Evolutionary conservation across 768 basidiomycete genomes (phyloP).

Genomic region (Gautieria morchelliformis): DNA sequence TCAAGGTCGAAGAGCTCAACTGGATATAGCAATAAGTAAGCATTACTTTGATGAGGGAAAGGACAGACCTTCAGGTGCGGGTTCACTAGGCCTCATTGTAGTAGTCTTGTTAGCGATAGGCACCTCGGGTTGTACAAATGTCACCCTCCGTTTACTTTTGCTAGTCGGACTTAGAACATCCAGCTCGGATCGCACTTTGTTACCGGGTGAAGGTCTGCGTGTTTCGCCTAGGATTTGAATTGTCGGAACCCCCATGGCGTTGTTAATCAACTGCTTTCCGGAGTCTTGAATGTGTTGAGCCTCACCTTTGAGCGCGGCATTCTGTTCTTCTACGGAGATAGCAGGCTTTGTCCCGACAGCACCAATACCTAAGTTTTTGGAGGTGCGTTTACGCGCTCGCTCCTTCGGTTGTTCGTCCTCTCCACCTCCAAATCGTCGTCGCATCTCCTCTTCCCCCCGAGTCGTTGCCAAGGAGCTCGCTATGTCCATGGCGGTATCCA

Average conservation of each 20-base stretch:
- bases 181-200: slow-evolving; percentile 14
- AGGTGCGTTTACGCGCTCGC: slow-evolving; percentile 1
- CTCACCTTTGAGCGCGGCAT: not conserved
- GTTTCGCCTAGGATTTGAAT: slow-evolving; percentile 23
- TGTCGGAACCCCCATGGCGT: not conserved
- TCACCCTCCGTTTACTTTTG: slow-evolving; percentile 60
- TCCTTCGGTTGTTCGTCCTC: not conserved
- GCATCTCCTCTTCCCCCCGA: slow-evolving; percentile 30
- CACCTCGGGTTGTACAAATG: slow-evolving; percentile 55
- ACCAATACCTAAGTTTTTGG: slow-evolving; percentile 3
- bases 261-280: too few relatives aligned
- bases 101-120: slow-evolving; percentile 35
- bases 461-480: slow-evolving; percentile 37
- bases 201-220: slow-evolving; percentile 21
- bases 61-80: slow-evolving; percentile 36
- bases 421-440: slow-evolving; percentile 10
- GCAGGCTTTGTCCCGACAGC: not conserved
- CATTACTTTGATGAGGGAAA: not conserved
- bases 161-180: slow-evolving; percentile 16
- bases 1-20: slow-evolving; percentile 69
- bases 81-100: slow-evolving; percentile 23
- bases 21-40: slow-evolving; percentile 18
- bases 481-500: slow-evolving; percentile 36
- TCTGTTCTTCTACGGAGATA: not conserved
- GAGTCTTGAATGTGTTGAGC: not conserved